These are phyloP conservation scores for Vickermania spadyakhi DNA, from an alignment of 208 protist species.

Conservation along the genomic window DNA sequence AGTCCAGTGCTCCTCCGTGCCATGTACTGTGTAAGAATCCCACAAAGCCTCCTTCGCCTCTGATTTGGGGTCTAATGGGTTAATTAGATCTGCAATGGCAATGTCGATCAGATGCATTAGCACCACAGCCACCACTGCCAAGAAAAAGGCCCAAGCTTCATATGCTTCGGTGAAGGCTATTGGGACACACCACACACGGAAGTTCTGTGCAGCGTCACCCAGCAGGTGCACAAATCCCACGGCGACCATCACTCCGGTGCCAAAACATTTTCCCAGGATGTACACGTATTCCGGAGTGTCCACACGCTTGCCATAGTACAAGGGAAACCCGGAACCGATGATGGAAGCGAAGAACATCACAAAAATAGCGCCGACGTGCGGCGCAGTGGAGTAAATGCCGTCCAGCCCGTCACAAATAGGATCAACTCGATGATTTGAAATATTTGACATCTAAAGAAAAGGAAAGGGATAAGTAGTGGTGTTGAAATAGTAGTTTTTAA, in stretches of 20 bases:
- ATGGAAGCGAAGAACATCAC: conserved; percentile 34
- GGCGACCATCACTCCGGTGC: conserved; percentile 23
- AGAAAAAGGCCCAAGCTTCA: conserved; percentile 39
- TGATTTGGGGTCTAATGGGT: neutral
- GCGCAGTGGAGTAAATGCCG: conserved; percentile 27
- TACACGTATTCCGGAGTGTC: conserved; percentile 11
- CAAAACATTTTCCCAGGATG: conserved; percentile 17
- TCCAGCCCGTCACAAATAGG: conserved; percentile 14
- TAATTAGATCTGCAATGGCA: conserved; percentile 13
- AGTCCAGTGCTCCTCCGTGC: neutral
- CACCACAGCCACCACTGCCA: conserved; percentile 40
- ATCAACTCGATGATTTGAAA: neutral
- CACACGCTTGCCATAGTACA: conserved; percentile 19
- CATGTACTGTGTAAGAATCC: neutral
- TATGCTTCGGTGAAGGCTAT: conserved; percentile 24
- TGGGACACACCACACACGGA: conserved; percentile 28
- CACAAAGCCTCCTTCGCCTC: neutral
- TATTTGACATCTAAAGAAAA: too few species aligned
- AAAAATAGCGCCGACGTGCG: conserved; percentile 61
- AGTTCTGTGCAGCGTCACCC: conserved; percentile 8
- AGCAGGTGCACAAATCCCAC: conserved; percentile 19
- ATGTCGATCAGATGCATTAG: conserved; percentile 54
- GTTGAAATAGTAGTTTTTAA: too few species aligned
- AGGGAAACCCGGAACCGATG: conserved; percentile 16
- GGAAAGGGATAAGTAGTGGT: too few species aligned